phyloP scores from a whole-genome alignment of 345 rosid genomes.

The Lepidium aucheri region DNA sequence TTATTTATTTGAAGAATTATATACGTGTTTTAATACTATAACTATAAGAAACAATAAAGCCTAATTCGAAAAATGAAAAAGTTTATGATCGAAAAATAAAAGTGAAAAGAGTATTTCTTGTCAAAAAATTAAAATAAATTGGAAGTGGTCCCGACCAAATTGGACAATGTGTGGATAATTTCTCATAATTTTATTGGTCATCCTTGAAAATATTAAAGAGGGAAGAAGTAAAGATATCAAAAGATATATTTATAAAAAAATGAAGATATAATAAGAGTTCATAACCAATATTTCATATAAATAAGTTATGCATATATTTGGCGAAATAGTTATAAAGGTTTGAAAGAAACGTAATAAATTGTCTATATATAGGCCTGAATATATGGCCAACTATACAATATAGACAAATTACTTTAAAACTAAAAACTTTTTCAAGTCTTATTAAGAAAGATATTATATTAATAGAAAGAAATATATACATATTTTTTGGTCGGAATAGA shows the following conservation, averaged over 20 bases:
- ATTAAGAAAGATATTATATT: background rate
- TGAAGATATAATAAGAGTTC: background rate
- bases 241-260: background rate
- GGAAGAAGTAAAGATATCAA: background rate
- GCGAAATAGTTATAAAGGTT: background rate
- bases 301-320: background rate
- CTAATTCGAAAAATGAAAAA: background rate
- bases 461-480: background rate
- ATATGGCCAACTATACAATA: background rate
- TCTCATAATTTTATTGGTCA: background rate
- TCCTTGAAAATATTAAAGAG: slow-evolving; percentile 13
- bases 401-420: background rate
- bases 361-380: slow-evolving; percentile 8
- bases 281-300: background rate
- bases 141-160: slow-evolving; percentile 17
- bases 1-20: background rate
- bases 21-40: background rate
- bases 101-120: background rate
- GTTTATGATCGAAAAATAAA: background rate
- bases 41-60: background rate
- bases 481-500: background rate
- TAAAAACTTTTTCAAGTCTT: background rate
- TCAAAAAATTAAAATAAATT: background rate
- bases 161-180: slow-evolving; percentile 15
- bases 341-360: slow-evolving; percentile 2